A percentile compares a stretch with the other conserved stretches of the same genome.
phyloP scores from a whole-genome alignment of 805 yeast genomes.

The Saccharomycopsis sp. region DNA sequence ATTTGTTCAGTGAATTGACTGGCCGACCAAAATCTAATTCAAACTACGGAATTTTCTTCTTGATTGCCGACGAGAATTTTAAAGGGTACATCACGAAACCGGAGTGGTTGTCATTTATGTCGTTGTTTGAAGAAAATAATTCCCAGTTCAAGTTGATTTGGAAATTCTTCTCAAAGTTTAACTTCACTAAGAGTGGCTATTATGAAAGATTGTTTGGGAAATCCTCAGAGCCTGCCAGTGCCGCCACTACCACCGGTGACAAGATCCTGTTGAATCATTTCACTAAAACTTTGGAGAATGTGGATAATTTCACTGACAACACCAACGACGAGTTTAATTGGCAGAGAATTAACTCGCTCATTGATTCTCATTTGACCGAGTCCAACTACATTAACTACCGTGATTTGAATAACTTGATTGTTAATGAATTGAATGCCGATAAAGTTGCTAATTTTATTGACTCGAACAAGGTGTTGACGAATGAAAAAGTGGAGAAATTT shows the following conservation, averaged over 20 bases:
- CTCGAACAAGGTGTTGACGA: not conserved
- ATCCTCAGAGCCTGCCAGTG: not conserved
- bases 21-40: not conserved
- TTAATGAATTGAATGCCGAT: conserved; percentile 34
- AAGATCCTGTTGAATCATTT: conserved; percentile 26
- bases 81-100: conserved; percentile 59
- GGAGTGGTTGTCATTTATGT: conserved; percentile 71
- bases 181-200: conserved; percentile 24
- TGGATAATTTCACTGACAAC: conserved; percentile 31
- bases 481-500: conserved; percentile 17
- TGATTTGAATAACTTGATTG: conserved; percentile 35
- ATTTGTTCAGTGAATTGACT: conserved; percentile 10
- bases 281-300: conserved; percentile 30
- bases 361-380: not conserved
- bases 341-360: conserved; percentile 26
- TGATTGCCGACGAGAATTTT: conserved; percentile 67
- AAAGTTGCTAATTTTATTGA: conserved; percentile 30
- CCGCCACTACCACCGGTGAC: not conserved
- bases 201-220: conserved; percentile 1
- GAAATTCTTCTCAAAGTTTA: conserved; percentile 44
- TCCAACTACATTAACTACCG: conserved; percentile 30
- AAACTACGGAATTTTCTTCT: conserved; percentile 53
- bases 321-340: conserved; percentile 20
- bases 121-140: conserved; percentile 38
- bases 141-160: conserved; percentile 46